Evolutionary conservation across 371 early-diverging fungal species (phyloP).

Genomic region (Mucor piriformis): DNA sequence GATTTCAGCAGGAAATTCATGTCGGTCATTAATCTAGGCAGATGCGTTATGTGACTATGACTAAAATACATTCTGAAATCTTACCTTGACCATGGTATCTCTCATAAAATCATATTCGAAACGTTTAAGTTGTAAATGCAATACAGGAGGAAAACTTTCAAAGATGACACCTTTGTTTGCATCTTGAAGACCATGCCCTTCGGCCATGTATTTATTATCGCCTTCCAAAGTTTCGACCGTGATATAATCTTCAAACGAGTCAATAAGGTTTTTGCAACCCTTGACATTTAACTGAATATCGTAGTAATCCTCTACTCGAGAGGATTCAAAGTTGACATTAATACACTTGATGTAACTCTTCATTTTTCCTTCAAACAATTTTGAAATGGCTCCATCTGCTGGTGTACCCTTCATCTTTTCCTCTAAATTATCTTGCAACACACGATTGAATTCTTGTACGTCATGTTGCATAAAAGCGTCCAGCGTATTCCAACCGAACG

Average conservation of each 20-base stretch:
- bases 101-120: constrained; percentile 96
- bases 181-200: constrained; percentile 95
- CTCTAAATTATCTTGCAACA: constrained; percentile 95
- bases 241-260: constrained; percentile 92
- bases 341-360: constrained; percentile 95
- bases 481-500: constrained; percentile 96
- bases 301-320: constrained; percentile 75
- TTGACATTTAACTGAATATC: constrained; percentile 96
- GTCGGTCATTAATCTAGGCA: constrained; percentile 94
- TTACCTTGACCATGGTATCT: constrained; percentile 92
- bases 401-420: constrained; percentile 87
- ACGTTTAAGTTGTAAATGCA: constrained; percentile 97
- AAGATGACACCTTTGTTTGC: constrained; percentile 97
- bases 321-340: constrained; percentile 93
- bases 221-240: constrained; percentile 92
- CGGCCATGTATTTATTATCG: constrained; percentile 98
- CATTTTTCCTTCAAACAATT: constrained; percentile 94
- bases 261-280: constrained; percentile 85
- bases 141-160: constrained; percentile 92
- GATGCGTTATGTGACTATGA: not conserved
- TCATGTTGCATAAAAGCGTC: constrained; percentile 98
- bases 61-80: not conserved
- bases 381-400: constrained; percentile 90
- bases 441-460: constrained; percentile 96
- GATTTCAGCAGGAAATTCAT: constrained; percentile 92